Evolutionary conservation across 345 rosid genomes (phyloP).

Genomic region (Salix exigua): DNA sequence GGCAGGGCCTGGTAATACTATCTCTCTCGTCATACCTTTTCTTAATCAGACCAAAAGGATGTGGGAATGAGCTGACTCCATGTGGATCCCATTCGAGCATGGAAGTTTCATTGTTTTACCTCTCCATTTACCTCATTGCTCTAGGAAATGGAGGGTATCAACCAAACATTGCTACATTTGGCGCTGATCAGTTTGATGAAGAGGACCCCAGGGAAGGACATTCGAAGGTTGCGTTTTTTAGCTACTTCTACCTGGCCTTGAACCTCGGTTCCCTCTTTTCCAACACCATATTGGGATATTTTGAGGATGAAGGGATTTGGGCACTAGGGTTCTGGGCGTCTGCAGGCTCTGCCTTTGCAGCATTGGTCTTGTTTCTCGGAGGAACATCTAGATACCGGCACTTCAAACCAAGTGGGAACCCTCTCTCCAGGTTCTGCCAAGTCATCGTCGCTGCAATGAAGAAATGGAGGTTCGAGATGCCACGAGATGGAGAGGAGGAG

Average conservation of each 20-base stretch:
- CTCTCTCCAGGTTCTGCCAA: constrained; percentile 76
- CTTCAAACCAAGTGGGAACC: constrained; percentile 87
- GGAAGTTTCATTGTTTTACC: constrained; percentile 71
- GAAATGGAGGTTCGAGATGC: constrained; percentile 55
- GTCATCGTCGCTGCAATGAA: constrained; percentile 72
- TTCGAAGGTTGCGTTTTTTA: constrained; percentile 85
- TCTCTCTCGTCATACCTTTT: constrained; percentile 75
- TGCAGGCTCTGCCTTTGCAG: constrained; percentile 77
- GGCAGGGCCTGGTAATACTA: constrained; percentile 70
- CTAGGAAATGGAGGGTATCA: constrained; percentile 97
- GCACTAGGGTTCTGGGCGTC: constrained; percentile 93
- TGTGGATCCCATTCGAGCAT: constrained; percentile 70
- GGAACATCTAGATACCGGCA: constrained; percentile 78
- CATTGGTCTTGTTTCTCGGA: constrained; percentile 62
- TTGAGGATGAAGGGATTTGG: constrained; percentile 95
- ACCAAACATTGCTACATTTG: constrained; percentile 92
- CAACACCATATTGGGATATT: constrained; percentile 82
- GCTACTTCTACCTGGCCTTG: constrained; percentile 92
- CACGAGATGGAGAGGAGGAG: constrained; percentile 41
- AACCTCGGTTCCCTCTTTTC: constrained; percentile 97
- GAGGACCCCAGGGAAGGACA: constrained; percentile 78
- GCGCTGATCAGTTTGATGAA: constrained; percentile 96
- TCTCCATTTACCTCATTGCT: constrained; percentile 82
- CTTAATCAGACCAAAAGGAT: constrained; percentile 75
- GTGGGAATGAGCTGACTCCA: constrained; percentile 61